Conservation (phyloP, 192 early-diverging fungal genomes). For the Rhizophagus clarus region DNA sequence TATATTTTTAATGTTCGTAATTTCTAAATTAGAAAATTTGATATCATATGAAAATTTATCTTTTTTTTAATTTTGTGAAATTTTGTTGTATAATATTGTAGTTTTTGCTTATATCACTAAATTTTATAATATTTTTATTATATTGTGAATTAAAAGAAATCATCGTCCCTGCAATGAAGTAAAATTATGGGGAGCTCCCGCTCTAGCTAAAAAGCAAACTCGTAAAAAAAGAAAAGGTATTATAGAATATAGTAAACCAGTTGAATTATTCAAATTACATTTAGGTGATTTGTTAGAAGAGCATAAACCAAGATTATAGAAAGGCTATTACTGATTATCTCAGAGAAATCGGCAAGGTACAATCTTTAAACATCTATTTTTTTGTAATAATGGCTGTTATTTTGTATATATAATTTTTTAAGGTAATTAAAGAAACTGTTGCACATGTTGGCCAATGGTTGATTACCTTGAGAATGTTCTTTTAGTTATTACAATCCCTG, state of each 20-base stretch:
- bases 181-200: neutral
- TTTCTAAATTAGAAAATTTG: no score
- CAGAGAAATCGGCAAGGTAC: neutral
- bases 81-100: no score
- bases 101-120: no score
- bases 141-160: no score
- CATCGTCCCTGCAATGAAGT: no score
- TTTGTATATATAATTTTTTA: neutral
- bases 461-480: constrained; percentile 5
- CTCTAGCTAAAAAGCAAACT: neutral
- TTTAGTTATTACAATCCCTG: constrained; percentile 8
- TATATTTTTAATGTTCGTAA: no score
- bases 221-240: neutral
- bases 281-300: neutral
- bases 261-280: constrained; percentile 15
- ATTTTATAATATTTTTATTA: no score
- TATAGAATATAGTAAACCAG: neutral
- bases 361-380: no score
- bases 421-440: constrained; percentile 1
- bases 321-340: constrained; percentile 24
- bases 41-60: no score
- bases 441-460: neutral
- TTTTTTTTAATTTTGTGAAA: no score
- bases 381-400: no score
- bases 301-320: neutral